These are phyloP conservation scores for Cucurbita ficifolia DNA, from an alignment of 306 rosid species.

Conservation along the genomic window DNA sequence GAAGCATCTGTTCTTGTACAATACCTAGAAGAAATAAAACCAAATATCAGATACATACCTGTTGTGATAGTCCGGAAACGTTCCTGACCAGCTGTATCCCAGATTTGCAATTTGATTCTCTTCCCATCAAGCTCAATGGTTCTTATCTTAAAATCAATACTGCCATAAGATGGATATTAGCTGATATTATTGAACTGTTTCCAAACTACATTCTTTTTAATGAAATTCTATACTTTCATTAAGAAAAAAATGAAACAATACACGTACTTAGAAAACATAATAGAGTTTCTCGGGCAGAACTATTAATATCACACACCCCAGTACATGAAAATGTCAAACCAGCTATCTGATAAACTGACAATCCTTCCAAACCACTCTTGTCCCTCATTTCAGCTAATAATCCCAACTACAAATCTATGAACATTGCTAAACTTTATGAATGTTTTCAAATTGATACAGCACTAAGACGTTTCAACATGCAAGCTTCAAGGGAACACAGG, in stretches of 20 bases:
- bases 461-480: slow-evolving; percentile 1
- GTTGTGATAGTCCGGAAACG: slow-evolving; percentile 79
- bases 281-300: neutral
- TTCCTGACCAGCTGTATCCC: slow-evolving; percentile 92
- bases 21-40: neutral
- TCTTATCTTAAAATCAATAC: slow-evolving; percentile 84
- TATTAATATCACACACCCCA: neutral
- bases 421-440: neutral
- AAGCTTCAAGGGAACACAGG: slow-evolving; percentile 1
- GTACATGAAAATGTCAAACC: neutral
- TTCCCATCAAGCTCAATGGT: slow-evolving; percentile 74
- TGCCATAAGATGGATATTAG: slow-evolving; percentile 15
- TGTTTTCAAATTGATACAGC: neutral
- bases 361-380: neutral
- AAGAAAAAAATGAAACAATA: no score
- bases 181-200: slow-evolving; percentile 3
- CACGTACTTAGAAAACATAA: neutral
- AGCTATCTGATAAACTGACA: neutral
- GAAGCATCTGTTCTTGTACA: neutral
- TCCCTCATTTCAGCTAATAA: neutral
- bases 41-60: slow-evolving; percentile 20
- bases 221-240: no score
- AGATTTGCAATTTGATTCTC: slow-evolving; percentile 67
- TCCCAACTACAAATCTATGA: neutral
- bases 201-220: neutral